Conservation (phyloP, 169 alveolate genomes). For the Babesia divergens region DNA sequence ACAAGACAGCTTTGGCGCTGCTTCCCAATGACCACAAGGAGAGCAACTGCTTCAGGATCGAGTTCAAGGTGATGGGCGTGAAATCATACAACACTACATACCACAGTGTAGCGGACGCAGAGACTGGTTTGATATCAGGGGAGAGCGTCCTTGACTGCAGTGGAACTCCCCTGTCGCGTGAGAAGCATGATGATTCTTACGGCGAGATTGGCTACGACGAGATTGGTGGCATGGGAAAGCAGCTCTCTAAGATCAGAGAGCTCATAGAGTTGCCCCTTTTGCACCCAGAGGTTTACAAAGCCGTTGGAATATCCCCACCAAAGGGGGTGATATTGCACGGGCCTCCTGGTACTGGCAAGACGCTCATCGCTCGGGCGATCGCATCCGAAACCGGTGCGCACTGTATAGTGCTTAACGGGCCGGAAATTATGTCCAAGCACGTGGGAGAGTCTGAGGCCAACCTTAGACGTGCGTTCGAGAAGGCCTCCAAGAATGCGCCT, state of each 20-base stretch:
- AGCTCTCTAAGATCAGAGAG: constrained; percentile 75
- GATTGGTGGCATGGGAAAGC: constrained; percentile 76
- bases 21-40: constrained; percentile 20
- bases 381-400: constrained; percentile 80
- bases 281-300: constrained; percentile 76
- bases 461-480: constrained; percentile 79
- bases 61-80: constrained; percentile 66
- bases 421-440: constrained; percentile 78
- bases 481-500: constrained; percentile 73
- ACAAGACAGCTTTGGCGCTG: constrained; percentile 10
- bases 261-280: constrained; percentile 75
- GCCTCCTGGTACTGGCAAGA: constrained; percentile 84
- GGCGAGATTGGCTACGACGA: constrained; percentile 78
- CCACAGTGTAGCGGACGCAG: constrained; percentile 50
- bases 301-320: constrained; percentile 81
- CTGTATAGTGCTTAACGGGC: constrained; percentile 73
- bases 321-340: constrained; percentile 83
- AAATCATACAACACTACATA: constrained; percentile 30
- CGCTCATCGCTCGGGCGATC: constrained; percentile 80
- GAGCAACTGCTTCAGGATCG: constrained; percentile 40
- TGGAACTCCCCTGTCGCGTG: constrained; percentile 63
- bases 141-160: constrained; percentile 52
- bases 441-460: constrained; percentile 87
- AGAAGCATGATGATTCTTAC: constrained; percentile 64
- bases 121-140: constrained; percentile 53